Base-by-base conservation (phyloP, 2,329 filamentous ascomycete genomes). In the Beauveria varroae region DNA sequence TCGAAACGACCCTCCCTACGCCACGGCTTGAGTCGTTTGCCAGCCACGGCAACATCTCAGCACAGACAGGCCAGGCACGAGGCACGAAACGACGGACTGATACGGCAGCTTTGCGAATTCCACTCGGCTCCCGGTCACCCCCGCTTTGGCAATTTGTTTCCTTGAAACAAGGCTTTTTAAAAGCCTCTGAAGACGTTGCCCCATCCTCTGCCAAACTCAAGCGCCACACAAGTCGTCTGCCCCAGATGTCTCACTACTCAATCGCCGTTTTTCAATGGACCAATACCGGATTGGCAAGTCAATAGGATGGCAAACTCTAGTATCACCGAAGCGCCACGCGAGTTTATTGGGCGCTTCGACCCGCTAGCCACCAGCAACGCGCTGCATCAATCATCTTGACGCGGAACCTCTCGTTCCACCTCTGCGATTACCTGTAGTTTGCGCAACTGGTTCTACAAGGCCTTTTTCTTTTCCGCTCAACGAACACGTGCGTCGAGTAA, bases 11-110 rank as follows among this genome's bases (percentile, higher is more conserved):
- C 34, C 5, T 30, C 10, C 9, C 53, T 10, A 30, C 18, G 9
- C 9, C 18, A 8, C 16, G 7, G 55, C 55, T 49, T 57, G 47
- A 20, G 43, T 30, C 43, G 43, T 57, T 37, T 57, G 55, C 20
- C 22, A 28, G 44, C 24, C 43, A 49, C 30, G 14, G 49, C 14
- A 8, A 30, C 28, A 24, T 20, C 30, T 57, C 55, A 49, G 55
- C 55, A 57, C 55, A 47, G 55, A 57, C 44, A 57, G 49, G 44
- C 55, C n/a, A n/a, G n/a, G 49, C 44, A 47, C 30, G 49, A 44
- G 40, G 49, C 7, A 43, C 28, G 30, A 43, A 18, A 12, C 40
- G 40, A 44, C 53, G 22, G 44, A 47, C 53, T 44, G 40, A 55
- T 40, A 34, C 28, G n/a, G 34, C 18, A 12, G 7, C 22, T 20